phyloP scores from a whole-genome alignment of 2,329 filamentous ascomycete genomes.

The Lachnellula suecica region DNA sequence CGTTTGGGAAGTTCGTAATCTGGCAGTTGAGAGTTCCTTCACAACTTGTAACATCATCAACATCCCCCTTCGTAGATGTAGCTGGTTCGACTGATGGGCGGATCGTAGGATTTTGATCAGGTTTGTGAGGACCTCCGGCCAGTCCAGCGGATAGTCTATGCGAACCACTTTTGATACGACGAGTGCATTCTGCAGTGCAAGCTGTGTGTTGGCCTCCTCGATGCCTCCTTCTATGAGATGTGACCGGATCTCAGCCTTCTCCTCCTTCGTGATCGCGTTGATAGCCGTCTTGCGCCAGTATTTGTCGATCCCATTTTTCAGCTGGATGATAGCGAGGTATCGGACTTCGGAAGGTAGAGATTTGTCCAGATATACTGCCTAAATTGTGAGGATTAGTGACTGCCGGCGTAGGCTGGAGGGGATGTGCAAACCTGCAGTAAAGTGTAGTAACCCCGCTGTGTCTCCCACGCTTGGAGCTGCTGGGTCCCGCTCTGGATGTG shows the following conservation, averaged over 20 bases:
- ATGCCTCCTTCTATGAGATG: slow-evolving; percentile 75
- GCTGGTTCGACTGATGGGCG: slow-evolving; percentile 55
- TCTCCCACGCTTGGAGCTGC: slow-evolving; percentile 73
- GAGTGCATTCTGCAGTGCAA: slow-evolving; percentile 86
- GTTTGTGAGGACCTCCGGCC: slow-evolving; percentile 64
- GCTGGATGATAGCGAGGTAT: slow-evolving; percentile 86
- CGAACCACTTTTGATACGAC: slow-evolving; percentile 85
- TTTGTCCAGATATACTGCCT: slow-evolving; percentile 81
- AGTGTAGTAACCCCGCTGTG: slow-evolving; percentile 63
- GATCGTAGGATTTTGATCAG: slow-evolving; percentile 65
- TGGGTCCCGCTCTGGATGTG: slow-evolving; percentile 65
- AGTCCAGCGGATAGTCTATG: slow-evolving; percentile 85
- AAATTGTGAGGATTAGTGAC: slow-evolving; percentile 10
- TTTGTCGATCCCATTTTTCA: slow-evolving; percentile 96
- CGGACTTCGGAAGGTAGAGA: slow-evolving; percentile 75
- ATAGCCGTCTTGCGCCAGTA: slow-evolving; percentile 72
- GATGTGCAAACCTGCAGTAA: slow-evolving; percentile 58
- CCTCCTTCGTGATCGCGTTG: slow-evolving; percentile 69
- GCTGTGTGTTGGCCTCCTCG: slow-evolving; percentile 69
- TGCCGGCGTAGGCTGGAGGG: neutral
- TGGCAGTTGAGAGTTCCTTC: slow-evolving; percentile 84
- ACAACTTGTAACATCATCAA: slow-evolving; percentile 80
- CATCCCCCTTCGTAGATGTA: slow-evolving; percentile 70
- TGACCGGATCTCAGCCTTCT: slow-evolving; percentile 75
- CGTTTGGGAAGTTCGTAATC: slow-evolving; percentile 71